These are phyloP conservation scores for Bocquillonia castaneifolia DNA, from an alignment of 441 rosid species.

Conservation along the genomic window DNA sequence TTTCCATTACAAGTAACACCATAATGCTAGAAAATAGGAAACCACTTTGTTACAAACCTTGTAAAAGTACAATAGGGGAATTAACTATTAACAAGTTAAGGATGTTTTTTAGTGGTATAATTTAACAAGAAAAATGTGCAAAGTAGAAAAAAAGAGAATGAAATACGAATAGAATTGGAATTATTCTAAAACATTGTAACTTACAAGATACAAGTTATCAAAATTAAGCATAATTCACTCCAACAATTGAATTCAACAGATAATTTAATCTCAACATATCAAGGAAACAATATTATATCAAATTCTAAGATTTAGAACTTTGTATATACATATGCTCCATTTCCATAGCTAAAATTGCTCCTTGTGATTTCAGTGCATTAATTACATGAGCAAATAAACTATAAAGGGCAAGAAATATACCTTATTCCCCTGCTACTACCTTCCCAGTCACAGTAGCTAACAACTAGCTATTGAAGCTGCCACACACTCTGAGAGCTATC, in stretches of 20 bases:
- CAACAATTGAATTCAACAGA: not conserved
- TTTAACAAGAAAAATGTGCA: too few species aligned
- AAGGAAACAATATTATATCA: not conserved
- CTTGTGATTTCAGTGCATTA: not conserved
- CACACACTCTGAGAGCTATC: conserved; percentile 77
- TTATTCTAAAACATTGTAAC: not conserved
- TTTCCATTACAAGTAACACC: not conserved
- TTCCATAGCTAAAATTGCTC: not conserved
- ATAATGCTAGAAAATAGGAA: not conserved
- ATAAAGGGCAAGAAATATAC: conserved; percentile 26
- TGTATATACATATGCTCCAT: not conserved
- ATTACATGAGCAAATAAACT: not conserved
- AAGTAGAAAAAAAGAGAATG: not conserved
- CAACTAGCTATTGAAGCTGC: conserved; percentile 78
- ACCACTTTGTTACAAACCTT: not conserved
- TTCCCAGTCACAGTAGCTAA: conserved; percentile 85
- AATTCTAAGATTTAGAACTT: not conserved
- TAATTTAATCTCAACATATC: not conserved
- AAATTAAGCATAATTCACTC: not conserved
- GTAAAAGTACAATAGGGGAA: not conserved
- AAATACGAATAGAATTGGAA: not conserved
- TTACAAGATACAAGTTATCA: not conserved
- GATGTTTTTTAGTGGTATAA: too few species aligned
- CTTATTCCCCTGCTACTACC: conserved; percentile 92
- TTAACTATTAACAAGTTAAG: not conserved